Evolutionary conservation across 305 asterid genomes (phyloP).

Genomic region (Solanum aculeatissimum): DNA sequence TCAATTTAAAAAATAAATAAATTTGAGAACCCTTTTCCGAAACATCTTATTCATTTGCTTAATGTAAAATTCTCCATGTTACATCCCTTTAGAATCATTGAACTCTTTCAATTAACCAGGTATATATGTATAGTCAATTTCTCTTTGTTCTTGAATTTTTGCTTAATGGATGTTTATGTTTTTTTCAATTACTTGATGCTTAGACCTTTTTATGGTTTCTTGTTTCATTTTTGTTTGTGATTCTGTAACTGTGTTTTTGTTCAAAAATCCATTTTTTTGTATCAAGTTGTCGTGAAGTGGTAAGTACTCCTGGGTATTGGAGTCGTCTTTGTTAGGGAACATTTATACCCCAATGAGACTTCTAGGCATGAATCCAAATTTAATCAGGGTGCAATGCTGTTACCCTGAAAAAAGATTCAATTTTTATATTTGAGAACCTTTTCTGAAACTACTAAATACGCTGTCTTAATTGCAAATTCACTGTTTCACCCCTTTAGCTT

Average conservation of each 20-base stretch:
- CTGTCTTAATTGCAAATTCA: conserved; percentile 14
- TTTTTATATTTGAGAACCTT: neutral
- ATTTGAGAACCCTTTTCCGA: too few species aligned
- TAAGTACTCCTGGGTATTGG: neutral
- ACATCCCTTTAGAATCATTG: conserved; percentile 22
- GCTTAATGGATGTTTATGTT: neutral
- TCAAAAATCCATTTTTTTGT: neutral
- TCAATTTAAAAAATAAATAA: too few species aligned
- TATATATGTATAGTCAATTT: neutral
- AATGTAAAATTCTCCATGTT: conserved; percentile 38
- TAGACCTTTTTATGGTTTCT: neutral
- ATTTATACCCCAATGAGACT: neutral
- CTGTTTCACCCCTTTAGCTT: neutral
- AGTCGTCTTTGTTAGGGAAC: neutral
- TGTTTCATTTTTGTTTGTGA: neutral
- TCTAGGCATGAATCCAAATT: neutral
- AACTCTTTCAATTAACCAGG: conserved; percentile 14
- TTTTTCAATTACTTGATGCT: neutral
- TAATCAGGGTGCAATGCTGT: neutral
- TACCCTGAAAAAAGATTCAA: neutral
- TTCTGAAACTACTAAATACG: neutral
- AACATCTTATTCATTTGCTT: too few species aligned
- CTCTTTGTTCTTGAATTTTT: neutral
- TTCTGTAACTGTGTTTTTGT: neutral
- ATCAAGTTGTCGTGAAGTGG: neutral